Percentiles rank a stretch among this genome's conserved stretches.
Conservation (phyloP, 768 basidiomycete genomes). For the Hortiboletus flavorubellus region DNA sequence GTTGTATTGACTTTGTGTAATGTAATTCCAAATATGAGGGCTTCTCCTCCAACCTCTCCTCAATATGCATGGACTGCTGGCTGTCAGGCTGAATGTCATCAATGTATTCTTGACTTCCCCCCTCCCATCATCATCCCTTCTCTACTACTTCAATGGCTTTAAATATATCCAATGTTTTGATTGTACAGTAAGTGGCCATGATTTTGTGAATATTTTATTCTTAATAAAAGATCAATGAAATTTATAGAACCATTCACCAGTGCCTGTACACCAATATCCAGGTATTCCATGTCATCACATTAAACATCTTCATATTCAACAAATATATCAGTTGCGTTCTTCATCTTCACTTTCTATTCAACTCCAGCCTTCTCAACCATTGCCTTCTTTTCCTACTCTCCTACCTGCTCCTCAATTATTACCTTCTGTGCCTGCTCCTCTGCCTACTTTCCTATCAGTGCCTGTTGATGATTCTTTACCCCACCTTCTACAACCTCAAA, state of each 20-base stretch:
- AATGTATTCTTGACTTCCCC: too few relatives aligned
- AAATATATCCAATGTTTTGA: background rate
- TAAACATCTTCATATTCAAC: background rate
- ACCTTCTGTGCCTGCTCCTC: background rate
- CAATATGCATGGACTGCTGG: background rate
- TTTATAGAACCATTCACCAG: background rate
- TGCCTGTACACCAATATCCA: slow-evolving; percentile 5
- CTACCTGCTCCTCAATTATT: too few relatives aligned
- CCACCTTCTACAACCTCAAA: too few relatives aligned
- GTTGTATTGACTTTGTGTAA: too few relatives aligned
- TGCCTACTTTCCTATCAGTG: too few relatives aligned
- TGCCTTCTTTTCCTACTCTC: too few relatives aligned
- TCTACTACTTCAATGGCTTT: too few relatives aligned
- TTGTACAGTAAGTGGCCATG: background rate
- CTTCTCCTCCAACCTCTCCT: background rate
- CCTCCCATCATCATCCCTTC: too few relatives aligned
- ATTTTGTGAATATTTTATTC: background rate
- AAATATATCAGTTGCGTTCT: background rate
- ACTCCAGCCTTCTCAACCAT: background rate
- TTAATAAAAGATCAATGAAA: background rate
- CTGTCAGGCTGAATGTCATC: background rate
- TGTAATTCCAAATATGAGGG: too few relatives aligned
- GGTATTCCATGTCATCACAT: background rate
- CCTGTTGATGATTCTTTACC: too few relatives aligned
- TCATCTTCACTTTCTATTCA: background rate